Evolutionary conservation across 2,329 filamentous ascomycete species (phyloP), one percentile per base, ranked within the genome.

Genomic region (Diaporthe citriasiana): DNA sequence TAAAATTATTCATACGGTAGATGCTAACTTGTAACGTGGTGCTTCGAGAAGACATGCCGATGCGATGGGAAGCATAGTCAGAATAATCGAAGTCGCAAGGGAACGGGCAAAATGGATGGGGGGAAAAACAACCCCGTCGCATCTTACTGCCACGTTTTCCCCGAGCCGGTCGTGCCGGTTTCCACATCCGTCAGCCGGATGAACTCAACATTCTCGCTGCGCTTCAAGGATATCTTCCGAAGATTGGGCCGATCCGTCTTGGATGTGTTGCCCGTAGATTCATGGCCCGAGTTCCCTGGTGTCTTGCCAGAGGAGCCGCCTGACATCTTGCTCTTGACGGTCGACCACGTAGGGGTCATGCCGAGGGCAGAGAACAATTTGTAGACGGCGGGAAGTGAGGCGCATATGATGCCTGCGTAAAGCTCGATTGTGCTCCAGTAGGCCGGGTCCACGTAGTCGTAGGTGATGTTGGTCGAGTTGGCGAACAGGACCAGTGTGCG

Each of bases 391-490:
- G 63, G 63, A n/a, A 68, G 47, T 0, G 63, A 68, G n/a, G 63
- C 63, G 8, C 33, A 40, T 15, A 68, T n/a, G n/a, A 68, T 68
- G 12, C 63, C 63, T n/a, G 47, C 63, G n/a, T 68, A 68, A 8
- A 68, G 63, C 63, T 68, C 63, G 63, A 68, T 53, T 2, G 63
- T 68, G 47, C 63, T 68, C 63, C 63, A 68, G 47, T 68, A 68
- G 63, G 63, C 63, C 0, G 63, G 33, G 0, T 53, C 63, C 47
- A 68, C 35, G 47, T 68, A 68, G 47, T 68, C 63, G 1, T 68
- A 68, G 5, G 63, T 68, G 33, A 68, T 68, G 33, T 68, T 68
- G 33, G 63, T 68, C 47, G 63, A 68, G 33, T 68, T 68, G 33
- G 63, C 63, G 9, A 68, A 68, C 1, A 53, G 17, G 1, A 68